Base-by-base conservation (phyloP, 768 basidiomycete species). In the Hericium rajendrae region DNA sequence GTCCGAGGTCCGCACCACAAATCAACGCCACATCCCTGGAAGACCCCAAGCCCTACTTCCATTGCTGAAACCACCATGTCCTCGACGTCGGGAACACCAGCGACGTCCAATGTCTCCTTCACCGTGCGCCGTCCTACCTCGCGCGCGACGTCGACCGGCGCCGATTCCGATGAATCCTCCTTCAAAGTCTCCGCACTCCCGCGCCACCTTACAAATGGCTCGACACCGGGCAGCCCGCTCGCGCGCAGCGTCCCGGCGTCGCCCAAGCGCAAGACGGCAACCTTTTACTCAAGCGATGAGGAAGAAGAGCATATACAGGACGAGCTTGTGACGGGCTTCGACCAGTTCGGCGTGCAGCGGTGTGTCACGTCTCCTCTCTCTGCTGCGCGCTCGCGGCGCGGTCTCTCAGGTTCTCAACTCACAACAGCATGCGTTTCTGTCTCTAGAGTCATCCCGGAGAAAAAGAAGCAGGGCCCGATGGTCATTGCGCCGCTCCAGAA, bases 401-500 rank as follows among this genome's bases (percentile, higher is more conserved):
- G 18, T 52, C 43, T 52, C 49, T 48, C 79, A 74, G 78, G 78
- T 72, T 77, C 76, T 80, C 82, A 88, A 80, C 88, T 91, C 83
- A 89, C 85, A 80, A 65, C 73, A 85, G 86, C 62, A 60, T 28
- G 22, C 13, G 12, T 37, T 55, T 60, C 61, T 57, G 52, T 49
- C 53, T 56, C 58, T 53, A 64, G 78, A 32, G 71, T 73, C 61
- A 76, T 74, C 56, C 73, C 75, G 55, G 77, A 72, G 43, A 75
- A 75, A 60, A 74, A 68, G 53, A 71, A 78, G 11, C 68, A 80
- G 41, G 80, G 74, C 4, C 89, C 89, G 0, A 78, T 97, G 9
- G 83, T 97, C 39, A 98, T 99, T 48, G 85, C 94, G 15, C 76
- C 91, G 1, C 75, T 91, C 48, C 76, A 91, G 64, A 95, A 97